These are phyloP conservation scores for Citrus trifoliata DNA, from an alignment of 345 rosid genomes.

Conservation along the genomic window DNA sequence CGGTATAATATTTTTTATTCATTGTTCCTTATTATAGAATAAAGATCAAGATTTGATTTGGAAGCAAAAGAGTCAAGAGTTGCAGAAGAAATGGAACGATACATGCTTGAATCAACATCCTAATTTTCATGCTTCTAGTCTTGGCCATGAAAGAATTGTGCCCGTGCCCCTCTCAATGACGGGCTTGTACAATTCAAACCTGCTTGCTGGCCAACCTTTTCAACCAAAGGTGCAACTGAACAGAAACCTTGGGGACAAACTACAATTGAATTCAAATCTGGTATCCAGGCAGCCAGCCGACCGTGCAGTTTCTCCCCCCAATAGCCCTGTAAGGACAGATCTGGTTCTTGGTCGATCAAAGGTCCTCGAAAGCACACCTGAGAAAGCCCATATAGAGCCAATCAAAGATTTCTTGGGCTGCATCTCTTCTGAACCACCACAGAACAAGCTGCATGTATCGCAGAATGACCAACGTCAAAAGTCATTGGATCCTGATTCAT, in stretches of 20 bases:
- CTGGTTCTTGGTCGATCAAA: conserved; percentile 71
- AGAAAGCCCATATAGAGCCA: conserved; percentile 28
- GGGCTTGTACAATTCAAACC: conserved; percentile 45
- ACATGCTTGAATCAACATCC: conserved; percentile 66
- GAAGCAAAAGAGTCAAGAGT: conserved; percentile 53
- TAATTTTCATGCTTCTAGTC: conserved; percentile 41
- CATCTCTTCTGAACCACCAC: conserved; percentile 58
- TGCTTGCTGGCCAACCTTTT: conserved; percentile 54
- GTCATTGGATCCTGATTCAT: conserved; percentile 55
- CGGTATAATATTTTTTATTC: neutral
- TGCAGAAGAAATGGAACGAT: conserved; percentile 85
- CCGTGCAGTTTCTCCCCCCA: conserved; percentile 37
- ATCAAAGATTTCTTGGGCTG: conserved; percentile 67
- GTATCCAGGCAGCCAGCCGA: conserved; percentile 28
- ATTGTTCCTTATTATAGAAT: conserved; percentile 26
- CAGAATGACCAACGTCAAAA: conserved; percentile 36
- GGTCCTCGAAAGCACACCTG: conserved; percentile 29
- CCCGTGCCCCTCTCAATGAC: conserved; percentile 46
- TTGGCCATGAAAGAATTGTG: conserved; percentile 41
- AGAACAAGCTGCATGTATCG: conserved; percentile 38
- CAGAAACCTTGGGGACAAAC: conserved; percentile 34
- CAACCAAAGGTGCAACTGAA: conserved; percentile 61
- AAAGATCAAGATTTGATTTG: conserved; percentile 53
- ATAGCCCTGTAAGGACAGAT: conserved; percentile 86
- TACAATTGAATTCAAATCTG: conserved; percentile 32